Evolutionary conservation across 1,284 basidiomycete genomes (phyloP).

Genomic region (Ceratorhiza oryzae-sativae): DNA sequence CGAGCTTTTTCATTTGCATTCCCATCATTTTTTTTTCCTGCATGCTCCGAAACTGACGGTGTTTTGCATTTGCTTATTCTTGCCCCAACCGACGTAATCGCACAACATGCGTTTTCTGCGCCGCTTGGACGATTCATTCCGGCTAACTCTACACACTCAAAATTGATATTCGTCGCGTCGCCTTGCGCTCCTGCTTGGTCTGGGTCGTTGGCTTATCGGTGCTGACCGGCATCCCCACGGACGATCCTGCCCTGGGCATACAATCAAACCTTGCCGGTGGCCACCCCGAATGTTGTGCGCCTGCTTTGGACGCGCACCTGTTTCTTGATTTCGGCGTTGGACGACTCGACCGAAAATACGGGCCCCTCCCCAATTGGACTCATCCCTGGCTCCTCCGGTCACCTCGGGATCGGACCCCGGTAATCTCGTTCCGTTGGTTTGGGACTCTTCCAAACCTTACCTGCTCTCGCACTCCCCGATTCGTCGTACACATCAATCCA

Average conservation of each 20-base stretch:
- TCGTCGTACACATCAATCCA: conserved; percentile 1
- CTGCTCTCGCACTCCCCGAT: conserved; percentile 1
- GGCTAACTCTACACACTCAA: conserved; percentile 30
- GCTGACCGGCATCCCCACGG: conserved; percentile 28
- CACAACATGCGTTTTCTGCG: not conserved
- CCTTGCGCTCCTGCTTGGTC: not conserved
- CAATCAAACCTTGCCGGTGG: not conserved
- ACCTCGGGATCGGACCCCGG: not conserved
- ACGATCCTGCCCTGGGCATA: conserved; percentile 15
- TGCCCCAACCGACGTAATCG: not conserved
- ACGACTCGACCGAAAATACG: conserved; percentile 8
- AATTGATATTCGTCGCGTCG: conserved; percentile 1
- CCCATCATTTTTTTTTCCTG: not conserved
- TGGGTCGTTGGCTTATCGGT: conserved; percentile 32
- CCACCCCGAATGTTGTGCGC: conserved; percentile 20
- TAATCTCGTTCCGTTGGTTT: not conserved
- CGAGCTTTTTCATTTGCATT: not conserved
- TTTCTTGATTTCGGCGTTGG: not conserved
- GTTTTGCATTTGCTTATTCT: not conserved
- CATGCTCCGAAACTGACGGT: not conserved
- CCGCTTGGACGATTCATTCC: not conserved
- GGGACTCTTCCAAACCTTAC: conserved; percentile 12
- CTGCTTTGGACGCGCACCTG: not conserved
- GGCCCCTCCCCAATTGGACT: not conserved
- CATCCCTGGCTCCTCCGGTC: conserved; percentile 19